Evolutionary conservation across 345 rosid species (phyloP).

Genomic region (Tarenaya hassleriana): DNA sequence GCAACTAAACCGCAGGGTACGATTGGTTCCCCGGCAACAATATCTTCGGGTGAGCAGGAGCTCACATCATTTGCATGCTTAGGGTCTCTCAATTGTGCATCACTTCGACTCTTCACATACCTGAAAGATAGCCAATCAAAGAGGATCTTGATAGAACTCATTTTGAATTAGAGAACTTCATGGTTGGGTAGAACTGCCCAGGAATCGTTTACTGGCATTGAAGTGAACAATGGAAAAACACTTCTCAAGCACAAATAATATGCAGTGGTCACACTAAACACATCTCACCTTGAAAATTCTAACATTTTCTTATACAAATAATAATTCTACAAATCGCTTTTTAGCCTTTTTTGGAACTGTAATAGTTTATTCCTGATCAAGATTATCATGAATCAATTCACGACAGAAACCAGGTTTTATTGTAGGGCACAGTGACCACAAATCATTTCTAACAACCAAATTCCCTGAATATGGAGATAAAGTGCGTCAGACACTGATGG

Average conservation of each 20-base stretch:
- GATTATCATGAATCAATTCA: background rate
- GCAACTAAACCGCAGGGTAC: conserved; percentile 97
- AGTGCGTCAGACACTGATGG: background rate
- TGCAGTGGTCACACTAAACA: background rate
- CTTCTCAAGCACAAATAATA: too few relatives aligned
- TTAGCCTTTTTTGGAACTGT: background rate
- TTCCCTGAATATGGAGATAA: too few relatives aligned
- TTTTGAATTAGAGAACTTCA: background rate
- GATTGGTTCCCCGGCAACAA: conserved; percentile 33
- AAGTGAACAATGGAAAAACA: background rate
- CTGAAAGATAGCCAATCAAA: conserved; percentile 34
- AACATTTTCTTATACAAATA: background rate
- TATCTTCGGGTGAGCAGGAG: conserved; percentile 64
- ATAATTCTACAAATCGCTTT: background rate
- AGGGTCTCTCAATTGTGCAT: conserved; percentile 43
- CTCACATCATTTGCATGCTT: conserved; percentile 30
- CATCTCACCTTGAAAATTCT: too few relatives aligned
- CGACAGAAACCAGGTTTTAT: too few relatives aligned
- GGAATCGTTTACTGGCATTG: background rate
- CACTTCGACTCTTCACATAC: conserved; percentile 91
- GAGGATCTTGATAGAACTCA: conserved; percentile 5
- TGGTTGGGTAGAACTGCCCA: background rate
- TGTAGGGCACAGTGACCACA: background rate
- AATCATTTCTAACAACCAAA: background rate
- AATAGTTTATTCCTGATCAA: background rate